These are phyloP conservation scores for Solanum corneliomulleri DNA, from an alignment of 257 asterid species.

Conservation along the genomic window DNA sequence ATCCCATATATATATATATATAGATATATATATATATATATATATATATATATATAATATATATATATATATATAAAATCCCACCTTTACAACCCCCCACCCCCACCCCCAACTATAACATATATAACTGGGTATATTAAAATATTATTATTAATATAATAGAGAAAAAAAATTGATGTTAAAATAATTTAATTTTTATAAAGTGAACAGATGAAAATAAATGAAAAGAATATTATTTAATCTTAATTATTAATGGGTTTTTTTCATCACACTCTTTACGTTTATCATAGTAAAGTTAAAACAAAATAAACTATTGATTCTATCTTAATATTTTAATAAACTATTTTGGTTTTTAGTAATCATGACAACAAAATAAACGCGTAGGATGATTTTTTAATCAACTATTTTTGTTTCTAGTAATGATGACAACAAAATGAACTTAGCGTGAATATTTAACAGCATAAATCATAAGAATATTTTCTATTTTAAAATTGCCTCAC, in stretches of 20 bases:
- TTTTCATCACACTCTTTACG: neutral
- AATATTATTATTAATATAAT: neutral
- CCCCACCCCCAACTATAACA: neutral
- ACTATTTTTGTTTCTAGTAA: neutral
- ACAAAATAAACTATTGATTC: neutral
- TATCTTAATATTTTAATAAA: neutral
- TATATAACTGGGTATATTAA: neutral
- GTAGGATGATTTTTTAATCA: neutral
- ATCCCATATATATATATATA: neutral
- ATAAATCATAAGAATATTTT: neutral
- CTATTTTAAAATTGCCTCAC: neutral
- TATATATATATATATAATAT: too few relatives aligned
- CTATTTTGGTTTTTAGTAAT: neutral
- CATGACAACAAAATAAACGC: neutral
- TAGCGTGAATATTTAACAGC: neutral
- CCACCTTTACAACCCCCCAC: neutral
- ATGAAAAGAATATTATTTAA: fast-evolving
- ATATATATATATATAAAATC: neutral
- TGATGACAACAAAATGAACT: neutral
- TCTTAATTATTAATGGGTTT: neutral
- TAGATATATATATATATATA: too few relatives aligned
- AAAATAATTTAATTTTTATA: neutral
- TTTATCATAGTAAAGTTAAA: neutral
- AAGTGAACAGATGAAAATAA: neutral
- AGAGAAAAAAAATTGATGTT: neutral